Base-by-base conservation (phyloP, 331 rosid genomes). In the Spiraea crenata region DNA sequence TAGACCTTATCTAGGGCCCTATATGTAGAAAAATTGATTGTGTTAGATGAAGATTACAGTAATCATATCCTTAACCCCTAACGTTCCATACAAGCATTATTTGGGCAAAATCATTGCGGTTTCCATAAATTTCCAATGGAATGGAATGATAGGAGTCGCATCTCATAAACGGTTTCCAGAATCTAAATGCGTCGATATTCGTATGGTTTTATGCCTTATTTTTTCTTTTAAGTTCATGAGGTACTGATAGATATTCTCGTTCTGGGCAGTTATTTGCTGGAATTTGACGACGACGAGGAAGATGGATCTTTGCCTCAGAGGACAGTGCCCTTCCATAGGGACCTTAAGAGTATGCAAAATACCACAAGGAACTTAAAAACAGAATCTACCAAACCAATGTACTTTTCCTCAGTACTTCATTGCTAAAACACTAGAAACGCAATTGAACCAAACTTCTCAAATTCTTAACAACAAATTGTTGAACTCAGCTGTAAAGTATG, bases 241-340 rank as follows among this genome's bases (percentile, higher is more conserved):
- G 31, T 25, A 25, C 31, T 25, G 31, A 25, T 25, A 25, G 46
- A 42, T 41, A 40, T 46, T 75, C 65, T 67, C 75, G 58, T 51
- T 76, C 12, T 82, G 88, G 81, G 73, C 97, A 95, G 99, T 57
- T 95, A 87, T 85, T n/a, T 86, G 65, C 80, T 95, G 83, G 99
- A 95, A 82, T 95, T 95, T 64, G 99, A 95, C 6, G 99, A 95
- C 44, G 99, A 95, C 16, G 97, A 89, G 71, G 99, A 95, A 87
- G 96, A 95, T 45, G 99, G 99, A 44, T 82, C 97, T 14, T 72
- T 95, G 78, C 99, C 99, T 48, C 90, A 95, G 80, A 89, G 99
- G 85, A 80, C 80, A 8, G 97, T 95, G 39, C 93, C 99, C 56
- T 95, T 91, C 85, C 90, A 91, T 81, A 91, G 80, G 66, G 97